phyloP scores from a whole-genome alignment of 371 early-diverging fungal genomes.

The Coemansia sp. region DNA sequence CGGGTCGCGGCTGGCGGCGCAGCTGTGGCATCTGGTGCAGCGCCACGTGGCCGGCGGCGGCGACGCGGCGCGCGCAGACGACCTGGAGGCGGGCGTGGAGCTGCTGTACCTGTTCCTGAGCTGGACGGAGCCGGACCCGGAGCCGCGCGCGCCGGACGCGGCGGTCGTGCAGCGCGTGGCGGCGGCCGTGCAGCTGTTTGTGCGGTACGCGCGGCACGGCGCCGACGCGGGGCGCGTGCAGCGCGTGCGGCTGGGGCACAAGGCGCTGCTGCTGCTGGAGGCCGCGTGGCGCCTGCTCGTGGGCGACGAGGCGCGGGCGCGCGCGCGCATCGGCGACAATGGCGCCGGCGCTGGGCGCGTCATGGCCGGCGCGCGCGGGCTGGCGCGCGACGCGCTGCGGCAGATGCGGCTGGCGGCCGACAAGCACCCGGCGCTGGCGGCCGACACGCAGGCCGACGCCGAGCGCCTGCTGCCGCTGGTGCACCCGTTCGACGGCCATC shows the following conservation, averaged over 20 bases:
- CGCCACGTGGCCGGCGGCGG: conserved; percentile 8
- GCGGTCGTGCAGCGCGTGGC: conserved; percentile 17
- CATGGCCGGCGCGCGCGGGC: conserved; percentile 4
- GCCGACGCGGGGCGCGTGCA: conserved; percentile 25
- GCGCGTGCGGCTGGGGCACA: conserved; percentile 42
- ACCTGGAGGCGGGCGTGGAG: conserved; percentile 40
- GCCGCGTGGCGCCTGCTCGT: conserved; percentile 31
- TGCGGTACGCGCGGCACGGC: conserved; percentile 11
- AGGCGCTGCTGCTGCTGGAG: conserved; percentile 35
- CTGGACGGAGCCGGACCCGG: conserved; percentile 12
- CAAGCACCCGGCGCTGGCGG: conserved; percentile 30
- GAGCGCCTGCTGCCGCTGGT: conserved; percentile 30
- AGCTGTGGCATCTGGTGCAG: conserved; percentile 24
- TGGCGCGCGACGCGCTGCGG: conserved; percentile 44
- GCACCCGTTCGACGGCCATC: conserved; percentile 47
- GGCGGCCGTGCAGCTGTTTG: conserved; percentile 33
- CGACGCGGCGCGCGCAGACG: conserved; percentile 16
- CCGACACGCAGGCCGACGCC: conserved; percentile 6
- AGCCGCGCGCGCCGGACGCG: conserved; percentile 4
- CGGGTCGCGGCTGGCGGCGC: conserved; percentile 16
- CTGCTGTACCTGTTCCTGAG: conserved; percentile 26
- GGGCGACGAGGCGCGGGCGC: conserved; percentile 34
- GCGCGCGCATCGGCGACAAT: conserved; percentile 12
- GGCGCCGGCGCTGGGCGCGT: neutral
- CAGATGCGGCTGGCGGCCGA: conserved; percentile 22